These are phyloP conservation scores for Candida sakaeoensis DNA, from an alignment of 805 yeast genomes.

Conservation along the genomic window DNA sequence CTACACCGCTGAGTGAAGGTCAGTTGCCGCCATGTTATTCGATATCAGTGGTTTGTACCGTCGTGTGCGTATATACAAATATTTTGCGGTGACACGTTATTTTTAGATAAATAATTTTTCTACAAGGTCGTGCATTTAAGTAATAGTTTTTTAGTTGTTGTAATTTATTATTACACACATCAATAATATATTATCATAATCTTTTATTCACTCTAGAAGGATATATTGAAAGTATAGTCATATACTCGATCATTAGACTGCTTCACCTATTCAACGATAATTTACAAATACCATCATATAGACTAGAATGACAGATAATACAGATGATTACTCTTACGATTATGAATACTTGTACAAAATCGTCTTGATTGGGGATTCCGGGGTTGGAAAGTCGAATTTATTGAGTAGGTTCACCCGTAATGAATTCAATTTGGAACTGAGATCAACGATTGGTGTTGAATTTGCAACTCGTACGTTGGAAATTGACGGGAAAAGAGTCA, in stretches of 20 bases:
- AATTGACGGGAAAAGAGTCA: constrained; percentile 77
- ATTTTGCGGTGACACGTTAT: not conserved
- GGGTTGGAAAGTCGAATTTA: constrained; percentile 94
- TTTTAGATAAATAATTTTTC: not conserved
- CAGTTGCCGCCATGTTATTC: too few species aligned
- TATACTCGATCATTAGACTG: too few species aligned
- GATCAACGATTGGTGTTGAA: constrained; percentile 96
- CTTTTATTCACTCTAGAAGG: too few species aligned
- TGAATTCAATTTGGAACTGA: constrained; percentile 90
- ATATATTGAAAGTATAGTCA: too few species aligned
- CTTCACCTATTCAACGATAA: too few species aligned
- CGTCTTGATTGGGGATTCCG: constrained; percentile 94
- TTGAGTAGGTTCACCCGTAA: constrained; percentile 91
- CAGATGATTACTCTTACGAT: constrained; percentile 43
- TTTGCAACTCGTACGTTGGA: constrained; percentile 95
- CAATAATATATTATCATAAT: too few species aligned
- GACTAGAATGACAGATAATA: constrained; percentile 3
- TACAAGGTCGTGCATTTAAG: not conserved
- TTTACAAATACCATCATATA: too few species aligned
- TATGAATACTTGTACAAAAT: constrained; percentile 94
- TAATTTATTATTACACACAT: too few species aligned
- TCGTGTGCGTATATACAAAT: not conserved
- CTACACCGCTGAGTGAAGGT: too few species aligned
- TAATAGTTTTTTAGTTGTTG: not conserved
- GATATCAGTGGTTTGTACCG: too few species aligned